Conservation (phyloP, 306 rosid species). For the Mimosa bimucronata region DNA sequence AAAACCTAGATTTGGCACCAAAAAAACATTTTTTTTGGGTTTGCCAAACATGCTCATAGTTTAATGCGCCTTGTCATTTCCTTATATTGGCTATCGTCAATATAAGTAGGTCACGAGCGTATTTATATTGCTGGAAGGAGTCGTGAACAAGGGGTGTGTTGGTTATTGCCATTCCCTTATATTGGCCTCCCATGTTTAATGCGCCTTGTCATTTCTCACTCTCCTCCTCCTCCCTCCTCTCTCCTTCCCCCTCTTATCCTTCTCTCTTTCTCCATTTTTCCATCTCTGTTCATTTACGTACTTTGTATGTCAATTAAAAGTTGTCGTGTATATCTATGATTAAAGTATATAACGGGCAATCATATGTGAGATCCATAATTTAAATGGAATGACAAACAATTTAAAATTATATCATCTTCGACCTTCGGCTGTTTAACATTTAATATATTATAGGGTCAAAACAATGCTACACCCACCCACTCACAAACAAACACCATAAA, state of each 20-base stretch:
- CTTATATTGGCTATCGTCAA: too few relatives aligned
- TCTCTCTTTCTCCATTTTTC: not conserved
- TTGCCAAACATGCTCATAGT: too few relatives aligned
- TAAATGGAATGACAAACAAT: not conserved
- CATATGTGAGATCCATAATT: not conserved
- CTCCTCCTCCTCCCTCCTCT: not conserved
- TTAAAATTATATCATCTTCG: not conserved
- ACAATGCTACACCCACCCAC: not conserved
- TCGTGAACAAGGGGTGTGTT: slow-evolving; percentile 22
- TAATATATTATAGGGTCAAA: not conserved
- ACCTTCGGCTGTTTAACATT: not conserved
- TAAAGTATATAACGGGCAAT: not conserved
- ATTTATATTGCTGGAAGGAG: not conserved
- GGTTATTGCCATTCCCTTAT: slow-evolving; percentile 16
- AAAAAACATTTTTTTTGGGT: too few relatives aligned
- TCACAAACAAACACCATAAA: too few relatives aligned
- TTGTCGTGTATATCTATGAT: not conserved
- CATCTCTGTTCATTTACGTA: slow-evolving; percentile 1
- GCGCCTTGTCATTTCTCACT: slow-evolving; percentile 78
- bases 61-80: too few relatives aligned
- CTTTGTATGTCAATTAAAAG: too few relatives aligned
- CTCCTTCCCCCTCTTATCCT: not conserved
- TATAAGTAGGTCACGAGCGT: too few relatives aligned
- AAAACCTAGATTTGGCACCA: too few relatives aligned
- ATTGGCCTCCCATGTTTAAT: slow-evolving; percentile 11